Conservation (phyloP, 2,329 filamentous ascomycete species). For the Aspergillus neotritici region DNA sequence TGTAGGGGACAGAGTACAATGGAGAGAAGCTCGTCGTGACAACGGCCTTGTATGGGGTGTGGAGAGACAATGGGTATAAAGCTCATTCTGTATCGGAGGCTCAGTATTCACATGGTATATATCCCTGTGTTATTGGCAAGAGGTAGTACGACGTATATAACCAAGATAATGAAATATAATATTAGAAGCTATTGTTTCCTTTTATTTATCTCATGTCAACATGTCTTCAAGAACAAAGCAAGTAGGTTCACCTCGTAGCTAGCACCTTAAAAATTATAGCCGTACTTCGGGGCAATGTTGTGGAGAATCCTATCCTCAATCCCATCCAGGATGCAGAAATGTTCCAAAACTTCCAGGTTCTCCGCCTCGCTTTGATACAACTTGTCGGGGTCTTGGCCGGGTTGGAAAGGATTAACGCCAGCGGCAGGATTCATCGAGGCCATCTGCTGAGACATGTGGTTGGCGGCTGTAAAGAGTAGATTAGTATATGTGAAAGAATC, state of each 20-base stretch:
- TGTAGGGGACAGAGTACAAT: no score
- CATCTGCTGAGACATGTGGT: slow-evolving; percentile 84
- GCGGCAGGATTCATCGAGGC: slow-evolving; percentile 65
- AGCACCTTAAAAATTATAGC: neutral
- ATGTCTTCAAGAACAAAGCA: neutral
- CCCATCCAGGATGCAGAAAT: slow-evolving; percentile 83
- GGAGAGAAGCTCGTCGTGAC: no score
- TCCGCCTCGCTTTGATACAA: slow-evolving; percentile 88
- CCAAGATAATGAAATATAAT: no score
- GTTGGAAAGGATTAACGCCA: slow-evolving; percentile 69
- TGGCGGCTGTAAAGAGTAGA: slow-evolving; percentile 60
- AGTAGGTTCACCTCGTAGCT: neutral
- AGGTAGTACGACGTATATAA: no score
- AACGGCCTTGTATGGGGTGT: no score
- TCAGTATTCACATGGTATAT: no score
- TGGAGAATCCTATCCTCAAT: slow-evolving; percentile 78
- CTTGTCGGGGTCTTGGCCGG: slow-evolving; percentile 92
- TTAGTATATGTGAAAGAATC: slow-evolving; percentile 3
- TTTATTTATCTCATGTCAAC: neutral
- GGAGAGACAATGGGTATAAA: no score
- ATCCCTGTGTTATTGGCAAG: no score
- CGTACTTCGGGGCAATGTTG: slow-evolving; percentile 28
- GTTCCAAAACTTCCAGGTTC: slow-evolving; percentile 91
- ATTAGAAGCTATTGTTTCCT: no score
- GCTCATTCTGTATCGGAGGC: no score